These are phyloP conservation scores for Eucalyptus pauciflora DNA, from an alignment of 345 rosid genomes.

Conservation along the genomic window DNA sequence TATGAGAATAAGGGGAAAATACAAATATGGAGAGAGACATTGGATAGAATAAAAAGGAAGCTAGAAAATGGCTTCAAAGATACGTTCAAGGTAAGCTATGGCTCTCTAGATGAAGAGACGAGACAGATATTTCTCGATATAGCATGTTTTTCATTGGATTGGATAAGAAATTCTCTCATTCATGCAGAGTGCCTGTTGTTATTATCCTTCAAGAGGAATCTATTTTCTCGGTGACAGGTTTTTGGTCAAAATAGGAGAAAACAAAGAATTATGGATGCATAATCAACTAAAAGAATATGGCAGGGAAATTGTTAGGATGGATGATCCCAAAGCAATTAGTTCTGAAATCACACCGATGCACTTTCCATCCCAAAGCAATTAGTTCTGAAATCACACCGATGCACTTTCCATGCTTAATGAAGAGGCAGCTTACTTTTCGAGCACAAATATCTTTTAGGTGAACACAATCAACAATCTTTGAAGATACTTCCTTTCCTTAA, in stretches of 20 bases:
- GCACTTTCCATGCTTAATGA: neutral
- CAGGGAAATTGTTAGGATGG: neutral
- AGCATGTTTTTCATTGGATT: neutral
- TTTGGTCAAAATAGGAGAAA: neutral
- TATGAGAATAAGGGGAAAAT: neutral
- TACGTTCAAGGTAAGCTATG: neutral
- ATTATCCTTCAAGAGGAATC: neutral
- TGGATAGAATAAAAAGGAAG: neutral
- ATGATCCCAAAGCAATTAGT: neutral
- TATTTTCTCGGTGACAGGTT: neutral
- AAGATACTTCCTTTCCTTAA: neutral
- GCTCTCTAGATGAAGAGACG: neutral
- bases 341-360: neutral
- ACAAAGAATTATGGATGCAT: neutral
- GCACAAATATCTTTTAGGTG: neutral
- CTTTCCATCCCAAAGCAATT: neutral
- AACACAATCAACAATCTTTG: neutral
- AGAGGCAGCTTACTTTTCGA: neutral
- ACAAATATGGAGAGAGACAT: neutral
- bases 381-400: neutral
- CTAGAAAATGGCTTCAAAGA: neutral
- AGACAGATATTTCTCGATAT: neutral
- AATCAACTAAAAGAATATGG: neutral
- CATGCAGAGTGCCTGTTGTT: neutral
- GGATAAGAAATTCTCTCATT: neutral